A percentile compares a stretch with the other conserved stretches of the same genome.
Evolutionary conservation across 129 eudicot genomes (phyloP).

Genomic region (Centrapalus pauciflorus): DNA sequence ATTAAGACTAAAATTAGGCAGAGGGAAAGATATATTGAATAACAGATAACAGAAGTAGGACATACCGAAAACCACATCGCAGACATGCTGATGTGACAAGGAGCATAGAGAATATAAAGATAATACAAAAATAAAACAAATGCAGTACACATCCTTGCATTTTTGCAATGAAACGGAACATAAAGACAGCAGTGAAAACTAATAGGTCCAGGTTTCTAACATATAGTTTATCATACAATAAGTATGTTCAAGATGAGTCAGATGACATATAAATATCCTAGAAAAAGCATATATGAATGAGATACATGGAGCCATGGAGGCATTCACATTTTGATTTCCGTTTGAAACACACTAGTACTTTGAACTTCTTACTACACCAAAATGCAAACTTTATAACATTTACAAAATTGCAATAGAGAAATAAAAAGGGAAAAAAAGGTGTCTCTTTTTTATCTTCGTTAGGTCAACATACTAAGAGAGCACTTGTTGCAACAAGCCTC

Average conservation of each 20-base stretch:
- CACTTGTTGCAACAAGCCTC: too few relatives aligned
- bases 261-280: background rate
- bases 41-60: background rate
- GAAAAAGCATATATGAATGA: background rate
- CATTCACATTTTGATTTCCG: background rate
- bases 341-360: too few relatives aligned
- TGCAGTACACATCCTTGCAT: background rate
- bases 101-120: background rate
- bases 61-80: background rate
- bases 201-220: background rate
- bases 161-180: background rate
- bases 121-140: background rate
- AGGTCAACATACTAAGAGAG: too few relatives aligned
- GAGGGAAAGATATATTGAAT: background rate
- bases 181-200: slow-evolving; percentile 1
- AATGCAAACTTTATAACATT: background rate
- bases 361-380: background rate
- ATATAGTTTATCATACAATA: background rate
- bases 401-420: background rate
- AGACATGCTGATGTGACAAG: background rate
- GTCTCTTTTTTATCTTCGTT: background rate
- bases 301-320: background rate
- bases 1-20: background rate
- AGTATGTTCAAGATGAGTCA: too few relatives aligned
- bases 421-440: background rate